Percentiles rank a stretch among this genome's conserved stretches.
These are phyloP conservation scores for Phytophthora tubulina DNA, from an alignment of 352 stramenopile species.

Conservation along the genomic window DNA sequence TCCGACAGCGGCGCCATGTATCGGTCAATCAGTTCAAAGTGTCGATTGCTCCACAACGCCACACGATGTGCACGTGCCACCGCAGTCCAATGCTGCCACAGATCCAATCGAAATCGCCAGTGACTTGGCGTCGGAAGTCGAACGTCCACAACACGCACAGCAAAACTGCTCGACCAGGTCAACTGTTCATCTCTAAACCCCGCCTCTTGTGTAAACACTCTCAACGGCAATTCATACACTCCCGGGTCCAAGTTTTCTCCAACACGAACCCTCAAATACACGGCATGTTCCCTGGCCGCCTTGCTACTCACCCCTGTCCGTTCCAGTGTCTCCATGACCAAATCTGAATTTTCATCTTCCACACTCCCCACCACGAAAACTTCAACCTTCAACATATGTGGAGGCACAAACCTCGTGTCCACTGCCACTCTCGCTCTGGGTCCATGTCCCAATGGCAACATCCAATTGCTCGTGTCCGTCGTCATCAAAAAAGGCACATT, in stretches of 20 bases:
- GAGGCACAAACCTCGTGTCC: slow-evolving; percentile 65
- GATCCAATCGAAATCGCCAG: slow-evolving; percentile 76
- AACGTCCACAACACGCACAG: slow-evolving; percentile 64
- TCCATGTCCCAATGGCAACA: slow-evolving; percentile 62
- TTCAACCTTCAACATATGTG: slow-evolving; percentile 55
- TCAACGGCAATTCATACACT: slow-evolving; percentile 72
- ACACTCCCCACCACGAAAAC: slow-evolving; percentile 68
- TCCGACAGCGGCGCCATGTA: slow-evolving; percentile 68
- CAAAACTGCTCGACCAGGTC: slow-evolving; percentile 67
- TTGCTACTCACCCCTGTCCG: slow-evolving; percentile 41
- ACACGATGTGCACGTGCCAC: slow-evolving; percentile 64
- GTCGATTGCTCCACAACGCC: slow-evolving; percentile 68
- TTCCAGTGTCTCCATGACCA: slow-evolving; percentile 72
- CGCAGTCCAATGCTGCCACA: slow-evolving; percentile 81
- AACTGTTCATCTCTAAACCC: slow-evolving; percentile 77
- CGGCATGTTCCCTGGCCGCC: slow-evolving; percentile 49
- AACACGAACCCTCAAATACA: slow-evolving; percentile 71
- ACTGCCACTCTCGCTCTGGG: slow-evolving; percentile 65
- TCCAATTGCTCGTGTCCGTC: slow-evolving; percentile 69
- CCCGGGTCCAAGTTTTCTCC: slow-evolving; percentile 44
- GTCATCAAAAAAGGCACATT: slow-evolving; percentile 64
- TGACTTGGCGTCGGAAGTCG: slow-evolving; percentile 54
- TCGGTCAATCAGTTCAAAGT: slow-evolving; percentile 75
- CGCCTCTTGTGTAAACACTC: slow-evolving; percentile 69
- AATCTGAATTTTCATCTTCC: slow-evolving; percentile 64